Base-by-base conservation (phyloP, 345 rosid genomes). In the Cardiospermum halicacabum region DNA sequence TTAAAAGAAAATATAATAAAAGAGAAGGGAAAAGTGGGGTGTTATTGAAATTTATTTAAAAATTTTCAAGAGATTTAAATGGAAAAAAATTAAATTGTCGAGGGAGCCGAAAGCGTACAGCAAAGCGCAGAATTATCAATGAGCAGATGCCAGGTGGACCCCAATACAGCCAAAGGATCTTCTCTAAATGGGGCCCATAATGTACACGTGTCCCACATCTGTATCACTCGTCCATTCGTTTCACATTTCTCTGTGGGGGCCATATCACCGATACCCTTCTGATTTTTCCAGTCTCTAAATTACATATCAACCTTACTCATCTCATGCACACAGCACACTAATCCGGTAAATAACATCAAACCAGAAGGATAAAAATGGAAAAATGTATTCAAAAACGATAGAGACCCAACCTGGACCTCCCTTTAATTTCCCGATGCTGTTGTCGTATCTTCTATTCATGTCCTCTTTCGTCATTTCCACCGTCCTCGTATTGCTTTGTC, bases 381-480 rank as follows among this genome's bases (percentile, higher is more conserved):
- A 0, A 15, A n/a, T n/a, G n/a, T n/a, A n/a, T n/a, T n/a, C 3
- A 3, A 0, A 1, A 5, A 18, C 11, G 66, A 66, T 28, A 62
- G 40, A 12, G 64, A 62, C 72, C 63, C 30, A 31, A 4, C 56
- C 39, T 9, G 15, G 39, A 11, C 28, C 37, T 0, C 24, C 71
- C 31, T 75, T 77, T 64, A 37, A 71, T 61, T 70, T 78, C 65
- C 78, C 76, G 72, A 62, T 47, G 66, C 47, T 11, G 53, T 3
- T 5, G 30, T 27, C n/a, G 70, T 59, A 53, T 21, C 24, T n/a
- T 5, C 22, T 53, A n/a, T n/a, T n/a, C n/a, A n/a, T 65, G 74
- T 69, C 86, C 81, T 69, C 70, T 60, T 59, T 57, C 31, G 74
- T 64, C 64, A 58, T 71, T 64, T 58, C 49, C 68, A 13, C 19